These are phyloP conservation scores for Blechomonas ayalai DNA, from an alignment of 208 protist species.

Conservation along the genomic window DNA sequence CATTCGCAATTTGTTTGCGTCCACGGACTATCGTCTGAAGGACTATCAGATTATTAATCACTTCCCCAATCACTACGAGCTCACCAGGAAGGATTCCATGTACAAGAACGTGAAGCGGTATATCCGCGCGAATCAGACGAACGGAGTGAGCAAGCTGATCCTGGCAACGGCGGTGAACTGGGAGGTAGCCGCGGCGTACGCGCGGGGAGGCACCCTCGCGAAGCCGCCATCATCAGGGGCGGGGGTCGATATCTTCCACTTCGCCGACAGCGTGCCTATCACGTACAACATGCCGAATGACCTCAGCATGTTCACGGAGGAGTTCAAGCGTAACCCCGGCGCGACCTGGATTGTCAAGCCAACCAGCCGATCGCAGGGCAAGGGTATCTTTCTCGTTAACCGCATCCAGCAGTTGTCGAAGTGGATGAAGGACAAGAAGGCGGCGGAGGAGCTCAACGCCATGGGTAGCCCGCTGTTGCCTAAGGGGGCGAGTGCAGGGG, in stretches of 20 bases:
- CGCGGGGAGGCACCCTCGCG: not conserved
- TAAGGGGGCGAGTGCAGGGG: not conserved
- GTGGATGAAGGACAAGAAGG: constrained; percentile 66
- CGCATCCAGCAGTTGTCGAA: constrained; percentile 83
- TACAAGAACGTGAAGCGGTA: constrained; percentile 96
- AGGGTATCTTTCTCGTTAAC: constrained; percentile 96
- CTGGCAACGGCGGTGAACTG: constrained; percentile 37
- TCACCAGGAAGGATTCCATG: constrained; percentile 97
- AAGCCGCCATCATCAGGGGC: not conserved
- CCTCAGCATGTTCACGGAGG: constrained; percentile 92
- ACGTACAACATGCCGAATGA: constrained; percentile 94
- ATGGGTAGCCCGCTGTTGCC: constrained; percentile 1
- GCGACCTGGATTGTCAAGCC: constrained; percentile 96
- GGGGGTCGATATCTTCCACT: constrained; percentile 17
- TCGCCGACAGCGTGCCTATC: constrained; percentile 85
- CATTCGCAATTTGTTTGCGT: constrained; percentile 61
- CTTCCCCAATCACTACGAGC: constrained; percentile 96
- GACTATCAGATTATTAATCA: constrained; percentile 94
- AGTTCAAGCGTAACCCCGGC: constrained; percentile 79
- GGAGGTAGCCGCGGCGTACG: constrained; percentile 14
- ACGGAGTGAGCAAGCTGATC: constrained; percentile 23
- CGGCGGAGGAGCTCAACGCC: constrained; percentile 17
- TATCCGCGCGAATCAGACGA: constrained; percentile 26
- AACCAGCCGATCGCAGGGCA: constrained; percentile 87
- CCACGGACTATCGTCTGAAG: constrained; percentile 57